These are phyloP conservation scores for Chlamydomonas sp. DNA, from an alignment of 139 green algal species.

Conservation along the genomic window DNA sequence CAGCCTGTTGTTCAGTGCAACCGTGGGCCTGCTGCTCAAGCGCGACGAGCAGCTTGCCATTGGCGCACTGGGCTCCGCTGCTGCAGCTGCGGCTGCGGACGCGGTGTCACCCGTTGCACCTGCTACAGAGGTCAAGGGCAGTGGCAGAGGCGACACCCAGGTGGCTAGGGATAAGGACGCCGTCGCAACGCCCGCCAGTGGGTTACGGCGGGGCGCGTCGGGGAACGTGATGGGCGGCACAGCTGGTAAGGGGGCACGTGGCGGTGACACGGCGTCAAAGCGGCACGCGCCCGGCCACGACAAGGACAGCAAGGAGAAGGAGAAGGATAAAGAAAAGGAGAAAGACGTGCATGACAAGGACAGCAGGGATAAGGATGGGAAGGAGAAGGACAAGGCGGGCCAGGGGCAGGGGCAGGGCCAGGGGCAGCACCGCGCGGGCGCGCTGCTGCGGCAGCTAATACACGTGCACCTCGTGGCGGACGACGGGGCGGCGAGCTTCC, in stretches of 20 bases:
- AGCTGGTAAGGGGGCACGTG: too few relatives aligned
- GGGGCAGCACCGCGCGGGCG: slow-evolving; percentile 41
- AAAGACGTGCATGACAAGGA: background rate
- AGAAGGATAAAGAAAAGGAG: slow-evolving; percentile 15
- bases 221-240: too few relatives aligned
- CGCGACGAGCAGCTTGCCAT: slow-evolving; percentile 71
- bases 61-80: background rate
- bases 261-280: too few relatives aligned
- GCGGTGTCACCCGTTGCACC: background rate
- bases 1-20: slow-evolving; percentile 79
- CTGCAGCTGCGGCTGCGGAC: background rate
- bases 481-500: background rate
- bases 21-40: slow-evolving; percentile 82
- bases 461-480: slow-evolving; percentile 69
- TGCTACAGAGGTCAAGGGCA: slow-evolving; percentile 5
- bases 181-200: too few relatives aligned
- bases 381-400: background rate
- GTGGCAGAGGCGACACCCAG: background rate
- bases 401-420: background rate
- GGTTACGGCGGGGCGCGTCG: too few relatives aligned
- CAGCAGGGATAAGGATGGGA: slow-evolving; percentile 15
- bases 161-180: background rate
- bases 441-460: slow-evolving; percentile 75
- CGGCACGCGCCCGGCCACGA: background rate
- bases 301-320: slow-evolving; percentile 8